phyloP scores from a whole-genome alignment of 352 stramenopile genomes.

The Phytophthora lateralis region DNA sequence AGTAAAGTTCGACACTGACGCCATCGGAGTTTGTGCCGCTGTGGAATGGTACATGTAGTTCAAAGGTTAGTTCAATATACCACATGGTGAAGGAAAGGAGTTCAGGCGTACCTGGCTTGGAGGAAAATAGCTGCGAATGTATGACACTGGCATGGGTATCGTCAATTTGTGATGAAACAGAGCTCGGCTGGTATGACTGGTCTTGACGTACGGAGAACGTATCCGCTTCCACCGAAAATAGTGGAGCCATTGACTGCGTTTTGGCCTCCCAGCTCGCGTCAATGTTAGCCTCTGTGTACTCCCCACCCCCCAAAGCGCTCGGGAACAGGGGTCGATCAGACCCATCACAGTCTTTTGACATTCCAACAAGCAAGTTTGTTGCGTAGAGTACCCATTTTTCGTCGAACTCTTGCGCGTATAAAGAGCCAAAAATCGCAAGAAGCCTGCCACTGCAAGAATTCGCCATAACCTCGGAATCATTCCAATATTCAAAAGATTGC shows the following conservation, averaged over 20 bases:
- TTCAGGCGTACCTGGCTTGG: slow-evolving; percentile 27
- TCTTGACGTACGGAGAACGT: slow-evolving; percentile 35
- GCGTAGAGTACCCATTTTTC: slow-evolving; percentile 77
- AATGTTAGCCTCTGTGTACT: slow-evolving; percentile 62
- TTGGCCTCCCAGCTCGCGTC: slow-evolving; percentile 75
- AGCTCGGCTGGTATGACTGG: background rate
- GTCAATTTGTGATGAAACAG: slow-evolving; percentile 18
- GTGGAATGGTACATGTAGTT: background rate
- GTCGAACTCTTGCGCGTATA: slow-evolving; percentile 50
- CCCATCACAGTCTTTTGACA: slow-evolving; percentile 30
- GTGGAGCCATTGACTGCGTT: slow-evolving; percentile 67
- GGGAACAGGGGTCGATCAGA: slow-evolving; percentile 55
- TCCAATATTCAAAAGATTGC: slow-evolving; percentile 57
- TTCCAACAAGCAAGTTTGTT: slow-evolving; percentile 58
- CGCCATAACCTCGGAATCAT: slow-evolving; percentile 31
- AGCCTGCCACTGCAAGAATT: slow-evolving; percentile 49
- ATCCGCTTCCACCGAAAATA: slow-evolving; percentile 80
- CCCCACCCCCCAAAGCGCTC: slow-evolving; percentile 46
- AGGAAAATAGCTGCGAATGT: slow-evolving; percentile 56
- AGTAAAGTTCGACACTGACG: slow-evolving; percentile 5
- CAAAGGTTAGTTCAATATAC: background rate
- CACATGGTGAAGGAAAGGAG: background rate
- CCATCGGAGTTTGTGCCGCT: slow-evolving; percentile 11
- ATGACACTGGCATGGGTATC: slow-evolving; percentile 18
- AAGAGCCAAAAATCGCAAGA: slow-evolving; percentile 54